Conservation (phyloP, 2,329 filamentous ascomycete genomes). For the Apiospora rasikravindrae region DNA sequence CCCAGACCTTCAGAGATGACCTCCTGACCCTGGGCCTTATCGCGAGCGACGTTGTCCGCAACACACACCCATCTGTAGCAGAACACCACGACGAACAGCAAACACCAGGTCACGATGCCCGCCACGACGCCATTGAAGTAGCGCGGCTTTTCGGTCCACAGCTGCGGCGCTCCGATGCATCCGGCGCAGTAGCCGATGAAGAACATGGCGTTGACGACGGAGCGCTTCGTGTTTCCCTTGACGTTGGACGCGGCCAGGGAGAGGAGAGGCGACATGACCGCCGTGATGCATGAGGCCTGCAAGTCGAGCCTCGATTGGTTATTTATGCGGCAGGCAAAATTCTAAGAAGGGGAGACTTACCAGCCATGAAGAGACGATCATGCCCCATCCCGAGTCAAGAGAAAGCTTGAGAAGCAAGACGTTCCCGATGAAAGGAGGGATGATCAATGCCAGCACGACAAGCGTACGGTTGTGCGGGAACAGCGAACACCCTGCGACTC, state of each 20-base stretch:
- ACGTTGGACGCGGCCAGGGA: slow-evolving; percentile 53
- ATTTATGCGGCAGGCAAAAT: not conserved
- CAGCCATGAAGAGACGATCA: slow-evolving; percentile 54
- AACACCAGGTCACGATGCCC: slow-evolving; percentile 48
- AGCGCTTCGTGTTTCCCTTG: slow-evolving; percentile 56
- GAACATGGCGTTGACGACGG: slow-evolving; percentile 52
- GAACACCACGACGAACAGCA: slow-evolving; percentile 41
- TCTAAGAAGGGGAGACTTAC: slow-evolving; percentile 27
- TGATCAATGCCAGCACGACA: slow-evolving; percentile 45
- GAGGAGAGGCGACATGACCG: slow-evolving; percentile 48
- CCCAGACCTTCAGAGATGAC: slow-evolving; percentile 14
- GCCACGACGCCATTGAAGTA: slow-evolving; percentile 54
- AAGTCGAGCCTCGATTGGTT: not conserved
- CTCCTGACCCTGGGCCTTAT: slow-evolving; percentile 18
- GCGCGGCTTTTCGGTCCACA: slow-evolving; percentile 50
- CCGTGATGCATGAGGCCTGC: slow-evolving; percentile 48
- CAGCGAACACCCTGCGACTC: slow-evolving; percentile 43
- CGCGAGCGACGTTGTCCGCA: slow-evolving; percentile 41
- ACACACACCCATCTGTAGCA: slow-evolving; percentile 43
- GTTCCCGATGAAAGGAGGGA: slow-evolving; percentile 50
- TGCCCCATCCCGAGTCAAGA: slow-evolving; percentile 48
- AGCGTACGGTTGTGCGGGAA: slow-evolving; percentile 46
- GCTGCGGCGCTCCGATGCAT: slow-evolving; percentile 52
- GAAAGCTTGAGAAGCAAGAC: slow-evolving; percentile 50
- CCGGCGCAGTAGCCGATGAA: slow-evolving; percentile 56